Conservation (phyloP, 2,329 filamentous ascomycete genomes). For the Alternaria panax region DNA sequence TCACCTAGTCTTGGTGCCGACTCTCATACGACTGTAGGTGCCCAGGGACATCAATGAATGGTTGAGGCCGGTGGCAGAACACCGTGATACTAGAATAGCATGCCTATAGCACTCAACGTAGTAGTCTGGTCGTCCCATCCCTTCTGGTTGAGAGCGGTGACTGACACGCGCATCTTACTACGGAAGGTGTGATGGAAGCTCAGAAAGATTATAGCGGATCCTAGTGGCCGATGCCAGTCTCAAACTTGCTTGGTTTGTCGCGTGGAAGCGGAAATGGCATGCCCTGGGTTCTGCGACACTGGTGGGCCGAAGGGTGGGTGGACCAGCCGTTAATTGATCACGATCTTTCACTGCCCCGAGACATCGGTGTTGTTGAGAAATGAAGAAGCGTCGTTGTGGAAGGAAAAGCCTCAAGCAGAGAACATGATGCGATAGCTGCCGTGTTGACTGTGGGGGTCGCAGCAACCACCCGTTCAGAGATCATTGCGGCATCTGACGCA, state of each 20-base stretch:
- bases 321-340: constrained; percentile 9
- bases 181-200: constrained; percentile 31
- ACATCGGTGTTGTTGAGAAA: constrained; percentile 9
- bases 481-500: background rate
- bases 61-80: background rate
- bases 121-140: constrained; percentile 2
- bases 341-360: constrained; percentile 6
- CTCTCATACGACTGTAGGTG: background rate
- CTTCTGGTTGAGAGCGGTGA: constrained; percentile 18
- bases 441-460: constrained; percentile 16
- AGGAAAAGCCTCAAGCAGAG: background rate
- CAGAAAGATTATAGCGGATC: constrained; percentile 21
- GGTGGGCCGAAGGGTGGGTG: constrained; percentile 18
- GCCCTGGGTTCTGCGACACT: constrained; percentile 35
- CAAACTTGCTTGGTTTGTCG: constrained; percentile 37
- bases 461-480: constrained; percentile 4
- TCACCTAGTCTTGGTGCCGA: background rate
- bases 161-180: constrained; percentile 22
- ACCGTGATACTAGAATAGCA: constrained; percentile 1
- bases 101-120: background rate
- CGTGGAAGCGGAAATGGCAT: constrained; percentile 46
- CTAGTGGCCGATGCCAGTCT: constrained; percentile 20
- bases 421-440: constrained; percentile 4
- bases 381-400: background rate
- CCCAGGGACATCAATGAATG: background rate